These are phyloP conservation scores for Paramecium sexaurelia DNA, from an alignment of 73 alveolate genomes.

Conservation along the genomic window DNA sequence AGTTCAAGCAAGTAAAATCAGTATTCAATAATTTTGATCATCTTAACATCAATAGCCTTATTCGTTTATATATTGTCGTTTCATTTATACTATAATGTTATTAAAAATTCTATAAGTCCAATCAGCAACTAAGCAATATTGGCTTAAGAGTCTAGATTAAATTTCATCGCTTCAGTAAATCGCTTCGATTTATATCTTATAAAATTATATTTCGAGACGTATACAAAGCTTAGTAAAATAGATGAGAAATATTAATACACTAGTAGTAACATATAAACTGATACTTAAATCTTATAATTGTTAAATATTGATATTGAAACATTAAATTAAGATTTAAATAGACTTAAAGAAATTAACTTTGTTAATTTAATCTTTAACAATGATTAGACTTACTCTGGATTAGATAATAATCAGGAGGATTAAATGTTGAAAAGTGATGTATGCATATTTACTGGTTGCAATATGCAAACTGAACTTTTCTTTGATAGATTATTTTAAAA, in stretches of 20 bases:
- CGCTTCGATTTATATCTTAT: not conserved
- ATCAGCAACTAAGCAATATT: not conserved
- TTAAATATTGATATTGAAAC: not conserved
- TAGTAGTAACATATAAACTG: not conserved
- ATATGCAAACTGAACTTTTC: not conserved
- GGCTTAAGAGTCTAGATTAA: not conserved
- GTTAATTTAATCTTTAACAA: not conserved
- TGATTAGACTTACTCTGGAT: not conserved
- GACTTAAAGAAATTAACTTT: not conserved
- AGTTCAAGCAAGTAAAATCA: not conserved
- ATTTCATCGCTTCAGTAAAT: not conserved
- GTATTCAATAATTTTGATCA: not conserved
- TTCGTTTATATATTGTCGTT: not conserved
- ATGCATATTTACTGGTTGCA: not conserved
- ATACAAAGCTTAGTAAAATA: not conserved
- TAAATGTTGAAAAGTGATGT: not conserved
- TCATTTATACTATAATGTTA: not conserved
- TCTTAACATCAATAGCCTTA: not conserved
- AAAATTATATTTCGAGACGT: not conserved
- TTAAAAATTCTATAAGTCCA: not conserved
- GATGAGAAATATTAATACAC: not conserved
- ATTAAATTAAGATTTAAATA: not conserved
- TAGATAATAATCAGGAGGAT: not conserved
- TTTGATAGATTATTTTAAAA: not conserved
- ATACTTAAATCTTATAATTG: not conserved